Conservation (phyloP, 257 asterid species). For the Solanum raphanifolium region DNA sequence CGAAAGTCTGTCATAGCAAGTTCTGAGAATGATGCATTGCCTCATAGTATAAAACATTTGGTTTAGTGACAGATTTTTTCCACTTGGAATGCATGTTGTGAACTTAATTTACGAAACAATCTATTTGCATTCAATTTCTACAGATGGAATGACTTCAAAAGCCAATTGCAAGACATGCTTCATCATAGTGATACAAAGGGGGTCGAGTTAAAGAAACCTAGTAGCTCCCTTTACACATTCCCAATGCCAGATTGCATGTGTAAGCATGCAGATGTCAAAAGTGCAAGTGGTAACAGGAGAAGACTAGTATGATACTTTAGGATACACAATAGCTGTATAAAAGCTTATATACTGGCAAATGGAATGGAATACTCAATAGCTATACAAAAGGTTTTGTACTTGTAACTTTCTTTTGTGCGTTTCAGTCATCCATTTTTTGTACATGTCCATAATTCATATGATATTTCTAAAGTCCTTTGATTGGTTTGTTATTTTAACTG, state of each 20-base stretch:
- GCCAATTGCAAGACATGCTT: conserved; percentile 85
- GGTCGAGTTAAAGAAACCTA: conserved; percentile 58
- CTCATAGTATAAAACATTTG: neutral
- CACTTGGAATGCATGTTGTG: neutral
- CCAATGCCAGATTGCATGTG: conserved; percentile 99
- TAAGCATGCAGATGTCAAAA: conserved; percentile 27
- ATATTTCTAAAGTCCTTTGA: neutral
- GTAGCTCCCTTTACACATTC: conserved; percentile 68
- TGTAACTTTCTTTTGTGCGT: neutral
- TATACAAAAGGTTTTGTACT: neutral
- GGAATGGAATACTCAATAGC: neutral
- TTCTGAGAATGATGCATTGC: neutral
- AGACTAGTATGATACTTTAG: conserved; percentile 15
- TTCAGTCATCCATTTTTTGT: neutral
- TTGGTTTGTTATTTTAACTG: neutral
- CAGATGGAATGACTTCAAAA: conserved; percentile 71
- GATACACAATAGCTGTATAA: conserved; percentile 2
- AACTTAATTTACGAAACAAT: neutral
- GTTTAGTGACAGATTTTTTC: neutral
- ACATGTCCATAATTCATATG: neutral
- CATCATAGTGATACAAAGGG: conserved; percentile 78
- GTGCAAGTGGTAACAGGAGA: conserved; percentile 36
- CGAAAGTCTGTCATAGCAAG: neutral
- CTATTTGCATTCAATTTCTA: neutral
- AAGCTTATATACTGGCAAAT: neutral